Conservation (phyloP, 352 stramenopile genomes). For the Globisporangium heterothallicum region DNA sequence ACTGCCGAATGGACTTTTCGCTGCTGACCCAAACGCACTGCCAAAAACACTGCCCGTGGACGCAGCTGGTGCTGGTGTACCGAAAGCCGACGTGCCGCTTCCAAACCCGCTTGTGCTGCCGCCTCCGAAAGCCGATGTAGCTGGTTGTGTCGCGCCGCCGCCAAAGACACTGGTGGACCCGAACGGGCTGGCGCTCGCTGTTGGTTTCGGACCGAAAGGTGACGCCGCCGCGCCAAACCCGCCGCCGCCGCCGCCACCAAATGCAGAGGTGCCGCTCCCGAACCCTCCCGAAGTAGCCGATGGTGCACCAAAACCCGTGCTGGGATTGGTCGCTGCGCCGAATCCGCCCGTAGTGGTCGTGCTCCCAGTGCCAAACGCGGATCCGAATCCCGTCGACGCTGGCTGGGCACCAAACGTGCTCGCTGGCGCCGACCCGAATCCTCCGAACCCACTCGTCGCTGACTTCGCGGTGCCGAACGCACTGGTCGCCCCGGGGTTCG, state of each 20-base stretch:
- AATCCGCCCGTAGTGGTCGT: slow-evolving; percentile 19
- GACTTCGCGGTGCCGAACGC: slow-evolving; percentile 30
- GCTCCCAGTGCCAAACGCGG: slow-evolving; percentile 23
- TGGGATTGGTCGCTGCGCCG: slow-evolving; percentile 14
- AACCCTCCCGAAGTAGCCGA: slow-evolving; percentile 8
- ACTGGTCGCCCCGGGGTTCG: slow-evolving; percentile 18
- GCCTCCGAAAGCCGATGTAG: not conserved
- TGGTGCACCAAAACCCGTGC: slow-evolving; percentile 14
- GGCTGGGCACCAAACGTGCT: slow-evolving; percentile 26
- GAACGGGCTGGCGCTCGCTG: slow-evolving; percentile 56
- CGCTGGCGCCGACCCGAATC: slow-evolving; percentile 31
- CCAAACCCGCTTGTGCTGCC: slow-evolving; percentile 12
- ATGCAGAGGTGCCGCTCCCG: slow-evolving; percentile 22
- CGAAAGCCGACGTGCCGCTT: slow-evolving; percentile 30
- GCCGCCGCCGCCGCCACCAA: slow-evolving; percentile 22
- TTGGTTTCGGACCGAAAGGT: slow-evolving; percentile 50
- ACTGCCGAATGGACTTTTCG: slow-evolving; percentile 47
- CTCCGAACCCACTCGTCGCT: slow-evolving; percentile 31
- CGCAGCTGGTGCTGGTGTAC: slow-evolving; percentile 19
- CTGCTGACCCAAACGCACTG: slow-evolving; percentile 29
- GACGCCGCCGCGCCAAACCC: slow-evolving; percentile 26
- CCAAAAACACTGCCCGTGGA: slow-evolving; percentile 31
- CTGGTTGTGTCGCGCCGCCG: slow-evolving; percentile 15
- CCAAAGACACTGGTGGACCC: slow-evolving; percentile 50
- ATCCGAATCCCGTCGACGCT: slow-evolving; percentile 30